These are phyloP conservation scores for Gymnopilus dilepis DNA, from an alignment of 768 basidiomycete species.

Conservation along the genomic window DNA sequence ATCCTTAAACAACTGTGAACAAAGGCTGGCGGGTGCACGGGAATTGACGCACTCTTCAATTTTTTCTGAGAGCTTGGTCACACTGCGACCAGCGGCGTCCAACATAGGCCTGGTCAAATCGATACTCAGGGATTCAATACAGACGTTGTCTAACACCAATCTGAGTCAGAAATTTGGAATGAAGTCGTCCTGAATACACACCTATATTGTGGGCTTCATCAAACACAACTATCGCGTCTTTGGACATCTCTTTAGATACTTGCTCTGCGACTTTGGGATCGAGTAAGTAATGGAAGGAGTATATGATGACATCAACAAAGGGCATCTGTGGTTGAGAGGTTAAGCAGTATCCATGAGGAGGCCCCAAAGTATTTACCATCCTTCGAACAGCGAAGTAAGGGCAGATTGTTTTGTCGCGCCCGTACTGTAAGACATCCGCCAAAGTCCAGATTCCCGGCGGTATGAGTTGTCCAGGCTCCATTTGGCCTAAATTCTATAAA, in stretches of 20 bases:
- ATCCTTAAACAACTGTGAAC: constrained; percentile 59
- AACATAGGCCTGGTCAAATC: constrained; percentile 98
- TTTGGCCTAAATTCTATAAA: constrained; percentile 75
- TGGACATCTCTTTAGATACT: constrained; percentile 96
- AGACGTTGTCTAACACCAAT: constrained; percentile 87
- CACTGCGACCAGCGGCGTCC: constrained; percentile 90
- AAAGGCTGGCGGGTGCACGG: background rate
- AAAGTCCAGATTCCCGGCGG: constrained; percentile 92
- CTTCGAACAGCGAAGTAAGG: constrained; percentile 96
- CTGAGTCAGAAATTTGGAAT: background rate
- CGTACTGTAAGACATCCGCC: constrained; percentile 90
- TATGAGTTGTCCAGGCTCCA: constrained; percentile 82
- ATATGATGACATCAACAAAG: constrained; percentile 95
- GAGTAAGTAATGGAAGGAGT: constrained; percentile 97
- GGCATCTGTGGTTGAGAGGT: constrained; percentile 70
- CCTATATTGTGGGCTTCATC: constrained; percentile 99
- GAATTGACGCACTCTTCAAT: constrained; percentile 83
- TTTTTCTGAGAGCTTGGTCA: constrained; percentile 83
- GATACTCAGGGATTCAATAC: constrained; percentile 97
- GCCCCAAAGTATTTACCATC: constrained; percentile 65
- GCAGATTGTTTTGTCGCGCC: constrained; percentile 83
- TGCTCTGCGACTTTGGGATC: constrained; percentile 99
- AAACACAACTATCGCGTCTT: constrained; percentile 98
- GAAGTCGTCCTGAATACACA: constrained; percentile 36
- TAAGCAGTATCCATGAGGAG: background rate